These are phyloP conservation scores for Nitzschia palea DNA, from an alignment of 108 stramenopile species.

Conservation along the genomic window DNA sequence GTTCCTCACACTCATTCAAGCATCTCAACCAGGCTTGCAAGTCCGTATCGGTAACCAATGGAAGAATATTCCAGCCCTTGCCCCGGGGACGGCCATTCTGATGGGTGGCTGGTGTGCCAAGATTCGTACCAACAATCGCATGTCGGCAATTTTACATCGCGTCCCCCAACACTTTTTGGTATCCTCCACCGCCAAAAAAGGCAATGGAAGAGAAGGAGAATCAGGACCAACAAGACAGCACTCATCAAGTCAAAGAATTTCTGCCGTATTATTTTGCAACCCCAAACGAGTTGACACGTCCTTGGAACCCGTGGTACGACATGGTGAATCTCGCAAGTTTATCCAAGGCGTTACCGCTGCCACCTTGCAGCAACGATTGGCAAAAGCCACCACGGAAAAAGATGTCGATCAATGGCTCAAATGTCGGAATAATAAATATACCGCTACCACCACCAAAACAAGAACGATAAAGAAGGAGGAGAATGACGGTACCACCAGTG, in stretches of 20 bases:
- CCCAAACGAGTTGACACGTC: constrained; percentile 28
- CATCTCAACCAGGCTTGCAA: constrained; percentile 20
- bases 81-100: constrained; percentile 3
- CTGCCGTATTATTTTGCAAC: constrained; percentile 25
- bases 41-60: neutral
- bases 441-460: neutral
- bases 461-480: neutral
- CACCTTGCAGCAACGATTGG: constrained; percentile 1
- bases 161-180: neutral
- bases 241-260: constrained; percentile 3
- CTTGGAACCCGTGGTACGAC: constrained; percentile 25
- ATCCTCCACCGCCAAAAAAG: neutral
- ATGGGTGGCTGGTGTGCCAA: constrained; percentile 35
- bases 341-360: constrained; percentile 15
- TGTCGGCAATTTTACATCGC: constrained; percentile 30
- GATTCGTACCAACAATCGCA: constrained; percentile 34
- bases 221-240: neutral
- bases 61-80: neutral
- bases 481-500: neutral
- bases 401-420: neutral
- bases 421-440: neutral
- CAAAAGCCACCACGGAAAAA: neutral
- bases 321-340: constrained; percentile 19
- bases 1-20: constrained; percentile 22
- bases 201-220: no score